Evolutionary conservation across 768 basidiomycete species (phyloP).

Genomic region (Hypsizygus marmoreus): DNA sequence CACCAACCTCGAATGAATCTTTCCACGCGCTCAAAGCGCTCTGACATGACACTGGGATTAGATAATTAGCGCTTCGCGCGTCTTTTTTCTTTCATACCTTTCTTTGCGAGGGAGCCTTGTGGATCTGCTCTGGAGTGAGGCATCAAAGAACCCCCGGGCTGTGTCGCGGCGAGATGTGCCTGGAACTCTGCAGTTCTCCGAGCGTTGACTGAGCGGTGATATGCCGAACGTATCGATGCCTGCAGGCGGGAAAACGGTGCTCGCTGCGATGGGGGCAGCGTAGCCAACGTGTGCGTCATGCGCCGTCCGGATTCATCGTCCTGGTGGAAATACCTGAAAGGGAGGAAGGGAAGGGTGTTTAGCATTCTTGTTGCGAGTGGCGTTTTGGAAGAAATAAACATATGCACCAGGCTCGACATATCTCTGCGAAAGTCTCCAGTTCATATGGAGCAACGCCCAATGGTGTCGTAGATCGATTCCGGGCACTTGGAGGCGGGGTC

Average conservation of each 20-base stretch:
- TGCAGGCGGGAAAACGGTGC: conserved; percentile 87
- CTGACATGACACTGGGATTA: conserved; percentile 26
- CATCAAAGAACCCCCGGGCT: conserved; percentile 78
- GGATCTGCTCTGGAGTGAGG: conserved; percentile 75
- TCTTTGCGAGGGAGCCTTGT: conserved; percentile 59
- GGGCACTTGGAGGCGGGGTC: conserved; percentile 57
- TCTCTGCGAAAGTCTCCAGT: conserved; percentile 75
- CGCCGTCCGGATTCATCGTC: conserved; percentile 74
- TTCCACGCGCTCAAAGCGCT: conserved; percentile 75
- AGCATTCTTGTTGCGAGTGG: conserved; percentile 2
- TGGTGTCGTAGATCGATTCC: conserved; percentile 72
- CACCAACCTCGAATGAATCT: conserved; percentile 84
- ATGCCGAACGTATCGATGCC: conserved; percentile 82
- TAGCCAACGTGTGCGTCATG: conserved; percentile 83
- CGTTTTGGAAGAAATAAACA: no score
- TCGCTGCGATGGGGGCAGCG: conserved; percentile 79
- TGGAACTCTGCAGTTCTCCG: conserved; percentile 82
- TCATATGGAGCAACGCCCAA: conserved; percentile 66
- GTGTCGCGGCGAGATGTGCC: conserved; percentile 78
- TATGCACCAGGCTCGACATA: conserved; percentile 76
- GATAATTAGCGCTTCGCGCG: background rate
- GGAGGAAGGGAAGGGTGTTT: background rate
- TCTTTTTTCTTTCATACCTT: conserved; percentile 42
- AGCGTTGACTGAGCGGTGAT: conserved; percentile 77
- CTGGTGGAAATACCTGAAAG: conserved; percentile 77